Evolutionary conservation across 2,329 filamentous ascomycete genomes (phyloP), one percentile per base, ranked within the genome.

Genomic region (Fusarium sp.): DNA sequence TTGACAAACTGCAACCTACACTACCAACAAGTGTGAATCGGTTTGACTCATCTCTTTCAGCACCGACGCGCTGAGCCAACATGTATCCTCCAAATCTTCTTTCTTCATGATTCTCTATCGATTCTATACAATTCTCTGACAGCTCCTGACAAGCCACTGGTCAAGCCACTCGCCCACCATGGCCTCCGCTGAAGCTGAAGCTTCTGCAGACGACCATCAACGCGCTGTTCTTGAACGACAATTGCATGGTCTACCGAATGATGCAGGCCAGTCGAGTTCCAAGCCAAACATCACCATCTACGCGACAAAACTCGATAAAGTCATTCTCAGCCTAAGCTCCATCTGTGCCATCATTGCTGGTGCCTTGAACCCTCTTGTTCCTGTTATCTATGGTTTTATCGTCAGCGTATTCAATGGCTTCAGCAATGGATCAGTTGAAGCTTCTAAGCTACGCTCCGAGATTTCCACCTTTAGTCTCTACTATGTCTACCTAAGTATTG

Each of bases 401-500:
- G 49, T 53, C 18, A 27, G 25, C n/a, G 49, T 30, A 3, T 53
- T 53, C 49, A 53, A 53, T 53, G 34, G 32, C 49, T 53, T 53
- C 24, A 41, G 12, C 25, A 53, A 30, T 13, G 49, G 49, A 27
- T 20, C 34, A 16, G 49, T 53, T 5, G 49, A 42, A 22, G 34
- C 49, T 18, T 42, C 49, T 18, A 3, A 53, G 32, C 49, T 53
- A 18, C 49, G 49, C n/a, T 53, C 49, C 8, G 34, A 53, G 9
- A 53, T 53, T 20, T 53, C 49, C n/a, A 53, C 49, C 18, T 53
- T 42, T 9, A 53, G 49, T 40, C 68, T 53, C 18, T 54, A 54
- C 37, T 54, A 42, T 32, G 81, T 96, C 37, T 95, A 94, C 77
- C 86, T 96, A 54, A 92, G 88, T 41, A 89, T 95, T 62, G 92